Base-by-base conservation (phyloP, 2,329 filamentous ascomycete genomes). In the Venturia effusa region DNA sequence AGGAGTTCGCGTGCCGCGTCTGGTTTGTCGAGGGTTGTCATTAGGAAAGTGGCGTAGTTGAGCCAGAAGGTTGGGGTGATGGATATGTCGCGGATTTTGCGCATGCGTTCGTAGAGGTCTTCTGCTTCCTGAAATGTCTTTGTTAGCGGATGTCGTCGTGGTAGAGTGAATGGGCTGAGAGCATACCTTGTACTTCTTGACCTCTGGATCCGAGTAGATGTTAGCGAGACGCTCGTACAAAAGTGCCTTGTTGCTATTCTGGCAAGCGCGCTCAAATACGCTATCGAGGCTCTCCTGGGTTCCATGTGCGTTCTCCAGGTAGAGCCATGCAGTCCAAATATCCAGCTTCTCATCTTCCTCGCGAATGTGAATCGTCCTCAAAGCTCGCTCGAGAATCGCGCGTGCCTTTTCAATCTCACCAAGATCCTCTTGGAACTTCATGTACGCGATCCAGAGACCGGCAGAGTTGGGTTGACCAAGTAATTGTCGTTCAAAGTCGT, bases 381-480 rank as follows among this genome's bases (percentile, higher is more conserved):
- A 84, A 22, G 94, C 94, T 66, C 94, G 88, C 76, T 97, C 89
- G 1, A 91, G 92, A 65, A 97, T 88, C 68, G 93, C 89, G 60
- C 93, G 86, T 15, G 94, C 92, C 76, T 92, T 94, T 66, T 88
- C 85, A 24, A 95, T 81, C 76, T 99, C 94, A 72, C 90, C 90
- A 62, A 96, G 84, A 72, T 96, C 88, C 75, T 97, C 87, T 76
- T 97, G 91, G 83, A 96, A 96, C n/a, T 92, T 92, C 91, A 99
- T 97, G 78, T 99, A 99, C 68, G 90, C 85, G 63, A 97, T 90
- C 94, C 94, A 99, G 34, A 97, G 83, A 66, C 88, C 81, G 0
- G 93, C 95, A n/a, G 90, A 93, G 77, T 97, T 92, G 2, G 94
- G 92, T 73, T 96, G 89, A 64, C 92, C 90, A 27, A 99, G 84